These are phyloP conservation scores for Saccharomycopsis hybrid DNA, from an alignment of 1,139 yeast species.

Conservation along the genomic window DNA sequence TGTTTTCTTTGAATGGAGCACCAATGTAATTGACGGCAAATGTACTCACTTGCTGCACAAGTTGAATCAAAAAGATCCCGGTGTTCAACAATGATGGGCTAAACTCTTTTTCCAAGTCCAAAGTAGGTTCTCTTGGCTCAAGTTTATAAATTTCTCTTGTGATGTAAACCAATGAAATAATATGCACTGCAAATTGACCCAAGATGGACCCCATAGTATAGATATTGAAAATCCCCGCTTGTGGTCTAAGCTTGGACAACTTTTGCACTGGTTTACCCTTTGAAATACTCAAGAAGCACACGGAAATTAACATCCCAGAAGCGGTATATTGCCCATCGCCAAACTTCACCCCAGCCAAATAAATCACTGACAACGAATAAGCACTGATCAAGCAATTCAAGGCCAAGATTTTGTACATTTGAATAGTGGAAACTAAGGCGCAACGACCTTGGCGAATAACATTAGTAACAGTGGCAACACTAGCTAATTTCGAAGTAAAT, in stretches of 20 bases:
- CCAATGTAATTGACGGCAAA: slow-evolving; percentile 98
- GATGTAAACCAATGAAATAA: slow-evolving; percentile 72
- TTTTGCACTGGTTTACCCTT: slow-evolving; percentile 89
- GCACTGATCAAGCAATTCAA: slow-evolving; percentile 96
- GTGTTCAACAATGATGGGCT: slow-evolving; percentile 88
- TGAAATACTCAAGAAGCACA: slow-evolving; percentile 92
- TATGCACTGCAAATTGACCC: slow-evolving; percentile 94
- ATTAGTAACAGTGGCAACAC: slow-evolving; percentile 85
- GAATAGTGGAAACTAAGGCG: slow-evolving; percentile 90
- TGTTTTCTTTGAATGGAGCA: slow-evolving; percentile 90
- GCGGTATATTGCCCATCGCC: slow-evolving; percentile 97
- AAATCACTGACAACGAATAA: slow-evolving; percentile 87
- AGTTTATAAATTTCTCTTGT: slow-evolving; percentile 75
- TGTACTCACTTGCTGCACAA: slow-evolving; percentile 95
- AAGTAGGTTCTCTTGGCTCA: slow-evolving; percentile 86
- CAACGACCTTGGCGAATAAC: slow-evolving; percentile 94
- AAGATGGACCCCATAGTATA: slow-evolving; percentile 97
- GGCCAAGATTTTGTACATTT: slow-evolving; percentile 97
- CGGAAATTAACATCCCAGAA: slow-evolving; percentile 83
- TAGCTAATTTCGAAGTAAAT: slow-evolving; percentile 83
- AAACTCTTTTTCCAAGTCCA: slow-evolving; percentile 86
- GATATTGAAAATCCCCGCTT: slow-evolving; percentile 89
- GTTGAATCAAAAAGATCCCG: slow-evolving; percentile 88
- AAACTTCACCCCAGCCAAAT: slow-evolving; percentile 94
- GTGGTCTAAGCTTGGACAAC: slow-evolving; percentile 92